Percentiles rank a stretch among this genome's conserved stretches.
Conservation (phyloP, 164 flowering plant species). For the Houttuynia cordata region DNA sequence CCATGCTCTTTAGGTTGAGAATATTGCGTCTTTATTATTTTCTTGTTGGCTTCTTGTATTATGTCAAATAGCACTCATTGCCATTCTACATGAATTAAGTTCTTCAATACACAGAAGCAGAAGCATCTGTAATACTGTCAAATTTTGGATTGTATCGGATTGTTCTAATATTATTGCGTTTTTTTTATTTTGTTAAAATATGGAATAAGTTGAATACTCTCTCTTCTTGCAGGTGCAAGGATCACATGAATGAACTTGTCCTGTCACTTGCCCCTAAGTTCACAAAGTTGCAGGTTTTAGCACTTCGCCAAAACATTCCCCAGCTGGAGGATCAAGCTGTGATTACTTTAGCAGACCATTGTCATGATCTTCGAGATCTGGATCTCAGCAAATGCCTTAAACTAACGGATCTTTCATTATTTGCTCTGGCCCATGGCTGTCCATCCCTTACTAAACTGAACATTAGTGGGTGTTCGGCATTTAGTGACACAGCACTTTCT, state of each 20-base stretch:
- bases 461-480: constrained; percentile 82
- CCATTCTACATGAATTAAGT: too few relatives aligned
- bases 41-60: neutral
- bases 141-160: too few relatives aligned
- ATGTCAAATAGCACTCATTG: too few relatives aligned
- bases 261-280: constrained; percentile 74
- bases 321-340: constrained; percentile 76
- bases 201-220: neutral
- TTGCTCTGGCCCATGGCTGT: constrained; percentile 79
- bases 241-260: constrained; percentile 77
- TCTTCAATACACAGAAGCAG: too few relatives aligned
- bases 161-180: too few relatives aligned
- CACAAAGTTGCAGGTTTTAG: constrained; percentile 52
- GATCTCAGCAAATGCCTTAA: constrained; percentile 93
- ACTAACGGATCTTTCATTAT: constrained; percentile 64
- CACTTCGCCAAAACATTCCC: constrained; percentile 70
- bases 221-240: constrained; percentile 57
- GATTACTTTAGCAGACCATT: constrained; percentile 51
- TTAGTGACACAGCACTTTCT: constrained; percentile 58
- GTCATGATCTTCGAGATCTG: constrained; percentile 75
- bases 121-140: neutral
- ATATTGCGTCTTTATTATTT: neutral
- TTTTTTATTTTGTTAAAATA: neutral
- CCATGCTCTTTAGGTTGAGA: neutral
- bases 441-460: constrained; percentile 64